Percentiles rank a stretch among this genome's conserved stretches.
phyloP scores from a whole-genome alignment of 371 early-diverging fungal species.

The Syncephalis plumigaleata region DNA sequence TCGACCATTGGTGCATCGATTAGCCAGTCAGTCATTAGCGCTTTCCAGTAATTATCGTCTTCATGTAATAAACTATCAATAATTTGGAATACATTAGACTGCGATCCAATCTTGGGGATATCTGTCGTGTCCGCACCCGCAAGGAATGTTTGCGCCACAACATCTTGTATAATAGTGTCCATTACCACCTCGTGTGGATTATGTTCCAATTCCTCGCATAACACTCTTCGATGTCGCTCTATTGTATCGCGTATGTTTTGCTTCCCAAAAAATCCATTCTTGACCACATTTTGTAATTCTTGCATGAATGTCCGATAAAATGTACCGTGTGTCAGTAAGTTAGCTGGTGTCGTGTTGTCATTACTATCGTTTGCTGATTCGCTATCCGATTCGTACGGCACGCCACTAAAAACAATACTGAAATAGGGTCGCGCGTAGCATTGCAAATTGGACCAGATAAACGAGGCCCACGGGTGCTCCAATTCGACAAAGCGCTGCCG shows the following conservation, averaged over 20 bases:
- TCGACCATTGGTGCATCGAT: conserved; percentile 30
- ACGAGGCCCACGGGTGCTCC: conserved; percentile 27
- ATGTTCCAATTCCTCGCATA: conserved; percentile 34
- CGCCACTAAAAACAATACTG: conserved; percentile 33
- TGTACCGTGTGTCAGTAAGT: conserved; percentile 17
- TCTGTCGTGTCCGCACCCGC: conserved; percentile 8
- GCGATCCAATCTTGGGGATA: conserved; percentile 16
- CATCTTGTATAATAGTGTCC: conserved; percentile 26
- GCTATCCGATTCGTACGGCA: conserved; percentile 14
- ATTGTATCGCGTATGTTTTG: conserved; percentile 13
- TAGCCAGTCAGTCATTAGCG: conserved; percentile 31
- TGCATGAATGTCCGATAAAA: conserved; percentile 15
- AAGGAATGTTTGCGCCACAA: conserved; percentile 28
- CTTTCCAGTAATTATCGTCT: conserved; percentile 36
- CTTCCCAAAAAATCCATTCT: conserved; percentile 11
- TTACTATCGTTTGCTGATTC: conserved; percentile 3
- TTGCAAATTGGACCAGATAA: conserved; percentile 34
- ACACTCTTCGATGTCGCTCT: conserved; percentile 16
- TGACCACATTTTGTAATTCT: conserved; percentile 16
- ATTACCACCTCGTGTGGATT: conserved; percentile 38
- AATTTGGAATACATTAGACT: conserved; percentile 22
- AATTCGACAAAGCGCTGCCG: conserved; percentile 38
- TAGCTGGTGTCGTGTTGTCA: conserved; percentile 1
- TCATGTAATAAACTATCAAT: conserved; percentile 24
- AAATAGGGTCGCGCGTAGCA: conserved; percentile 24